These are phyloP conservation scores for Microcera coccophila DNA, from an alignment of 2,329 filamentous ascomycete genomes.

Conservation along the genomic window DNA sequence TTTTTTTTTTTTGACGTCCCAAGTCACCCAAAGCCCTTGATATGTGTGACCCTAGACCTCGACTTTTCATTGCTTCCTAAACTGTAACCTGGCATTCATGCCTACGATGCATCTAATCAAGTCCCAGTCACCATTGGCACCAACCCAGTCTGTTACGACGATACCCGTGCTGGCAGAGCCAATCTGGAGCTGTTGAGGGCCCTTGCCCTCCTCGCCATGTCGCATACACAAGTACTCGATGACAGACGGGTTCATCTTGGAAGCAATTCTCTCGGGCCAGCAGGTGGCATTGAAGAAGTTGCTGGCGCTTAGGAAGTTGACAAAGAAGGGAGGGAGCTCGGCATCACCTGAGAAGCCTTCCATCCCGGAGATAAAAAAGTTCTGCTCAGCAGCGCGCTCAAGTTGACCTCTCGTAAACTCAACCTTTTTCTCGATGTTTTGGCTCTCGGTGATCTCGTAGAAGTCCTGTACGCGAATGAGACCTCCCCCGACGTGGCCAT, in stretches of 20 bases:
- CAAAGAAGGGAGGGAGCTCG: conserved; percentile 61
- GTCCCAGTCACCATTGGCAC: conserved; percentile 84
- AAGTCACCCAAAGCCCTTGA: not conserved
- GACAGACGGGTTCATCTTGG: conserved; percentile 76
- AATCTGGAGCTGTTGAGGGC: conserved; percentile 47
- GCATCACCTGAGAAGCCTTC: conserved; percentile 24
- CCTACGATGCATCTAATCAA: conserved; percentile 80
- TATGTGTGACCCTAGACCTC: not conserved
- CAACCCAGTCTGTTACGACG: conserved; percentile 92
- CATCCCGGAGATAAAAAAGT: conserved; percentile 42
- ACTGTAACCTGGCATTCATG: conserved; percentile 72
- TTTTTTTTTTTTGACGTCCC: too few relatives aligned
- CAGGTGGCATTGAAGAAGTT: conserved; percentile 92
- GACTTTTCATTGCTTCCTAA: conserved; percentile 35
- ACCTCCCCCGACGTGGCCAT: conserved; percentile 66
- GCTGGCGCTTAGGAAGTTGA: conserved; percentile 87
- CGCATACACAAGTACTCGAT: conserved; percentile 58
- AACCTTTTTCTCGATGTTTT: conserved; percentile 79
- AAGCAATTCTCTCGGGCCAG: conserved; percentile 91
- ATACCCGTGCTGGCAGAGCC: conserved; percentile 79
- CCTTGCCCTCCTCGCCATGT: conserved; percentile 52
- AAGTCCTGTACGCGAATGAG: conserved; percentile 88
- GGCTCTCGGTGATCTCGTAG: conserved; percentile 75
- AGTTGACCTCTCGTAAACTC: conserved; percentile 69
- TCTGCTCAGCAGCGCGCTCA: conserved; percentile 60